Evolutionary conservation across 768 basidiomycete species (phyloP), one percentile per base, ranked within the genome.

Genomic region (Fistulinella prunicolor): DNA sequence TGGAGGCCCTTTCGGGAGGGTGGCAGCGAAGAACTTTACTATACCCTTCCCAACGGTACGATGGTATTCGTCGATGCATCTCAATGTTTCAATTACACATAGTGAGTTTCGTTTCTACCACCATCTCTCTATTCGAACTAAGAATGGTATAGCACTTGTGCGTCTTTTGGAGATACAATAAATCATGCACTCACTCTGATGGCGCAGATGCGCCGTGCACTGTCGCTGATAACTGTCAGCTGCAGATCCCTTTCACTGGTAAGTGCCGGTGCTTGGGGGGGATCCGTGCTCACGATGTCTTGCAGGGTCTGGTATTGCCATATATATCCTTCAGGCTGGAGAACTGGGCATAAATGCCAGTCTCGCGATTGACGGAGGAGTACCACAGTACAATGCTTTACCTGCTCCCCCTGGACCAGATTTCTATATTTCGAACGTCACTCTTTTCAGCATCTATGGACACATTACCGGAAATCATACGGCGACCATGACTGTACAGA

Each of bases 301-400:
- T 19, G 3, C 23, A 59, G 58, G 57, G 6, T 59, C 58, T 9
- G 57, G 58, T 6, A 53, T 59, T 32, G 39, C 48, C 17, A 38
- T 58, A 37, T 48, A 50, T n/a, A 49, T 59, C n/a, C 49, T 58
- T 29, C 54, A 59, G 6, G 56, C 58, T 10, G 58, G 57, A 21
- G 9, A 37, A 6, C 37, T 46, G n/a, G 54, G 58, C 1, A 48
- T 59, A 16, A 47, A 50, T 14, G 58, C 57, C 12, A 59, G 46
- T 36, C 19, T 59, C 29, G 19, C 38, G 9, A 46, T 59, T 21
- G 56, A 55, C 23, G 48, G 36, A 35, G 51, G 56, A 21, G 16
- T 16, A 0, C 44, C 54, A 14, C 19, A 19, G 2, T 48, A 52
- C 13, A 50, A 47, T 13, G 30, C 36, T n/a, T 16, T 59, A 9